Evolutionary conservation across 2,329 filamentous ascomycete species (phyloP).

Genomic region (Emmonsia crescens): DNA sequence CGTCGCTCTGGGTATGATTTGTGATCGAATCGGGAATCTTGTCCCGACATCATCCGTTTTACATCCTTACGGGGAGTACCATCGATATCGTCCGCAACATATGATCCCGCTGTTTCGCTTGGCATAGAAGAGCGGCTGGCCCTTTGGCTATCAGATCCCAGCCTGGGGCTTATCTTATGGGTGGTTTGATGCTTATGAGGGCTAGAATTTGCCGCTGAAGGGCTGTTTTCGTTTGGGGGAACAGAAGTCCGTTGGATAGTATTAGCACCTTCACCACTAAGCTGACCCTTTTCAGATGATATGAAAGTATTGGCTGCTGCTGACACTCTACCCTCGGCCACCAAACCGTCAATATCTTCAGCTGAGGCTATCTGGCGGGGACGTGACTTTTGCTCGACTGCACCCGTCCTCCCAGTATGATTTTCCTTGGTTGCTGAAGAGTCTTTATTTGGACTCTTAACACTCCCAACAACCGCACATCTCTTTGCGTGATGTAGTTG

Average conservation of each 20-base stretch:
- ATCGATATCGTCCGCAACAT: background rate
- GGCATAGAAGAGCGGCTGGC: background rate
- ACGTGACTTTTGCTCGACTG: background rate
- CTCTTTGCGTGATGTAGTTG: background rate
- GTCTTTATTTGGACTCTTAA: background rate
- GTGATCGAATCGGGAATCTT: background rate
- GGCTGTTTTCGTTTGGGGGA: conserved; percentile 12
- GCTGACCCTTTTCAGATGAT: background rate
- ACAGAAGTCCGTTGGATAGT: background rate
- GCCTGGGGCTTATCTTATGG: background rate
- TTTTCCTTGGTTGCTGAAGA: background rate
- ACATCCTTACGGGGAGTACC: background rate
- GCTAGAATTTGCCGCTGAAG: conserved; percentile 3
- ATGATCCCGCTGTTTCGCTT: background rate
- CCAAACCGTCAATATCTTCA: conserved; percentile 13
- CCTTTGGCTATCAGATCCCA: background rate
- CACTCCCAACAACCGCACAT: background rate
- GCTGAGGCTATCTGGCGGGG: conserved; percentile 5
- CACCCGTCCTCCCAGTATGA: background rate
- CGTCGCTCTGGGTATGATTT: conserved; percentile 15
- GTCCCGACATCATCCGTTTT: background rate
- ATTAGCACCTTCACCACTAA: background rate
- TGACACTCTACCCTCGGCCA: conserved; percentile 15
- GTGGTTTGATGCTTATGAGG: background rate
- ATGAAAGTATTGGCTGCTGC: conserved; percentile 6